Conservation (phyloP, 306 rosid species). For the Phaseolus lunatus region DNA sequence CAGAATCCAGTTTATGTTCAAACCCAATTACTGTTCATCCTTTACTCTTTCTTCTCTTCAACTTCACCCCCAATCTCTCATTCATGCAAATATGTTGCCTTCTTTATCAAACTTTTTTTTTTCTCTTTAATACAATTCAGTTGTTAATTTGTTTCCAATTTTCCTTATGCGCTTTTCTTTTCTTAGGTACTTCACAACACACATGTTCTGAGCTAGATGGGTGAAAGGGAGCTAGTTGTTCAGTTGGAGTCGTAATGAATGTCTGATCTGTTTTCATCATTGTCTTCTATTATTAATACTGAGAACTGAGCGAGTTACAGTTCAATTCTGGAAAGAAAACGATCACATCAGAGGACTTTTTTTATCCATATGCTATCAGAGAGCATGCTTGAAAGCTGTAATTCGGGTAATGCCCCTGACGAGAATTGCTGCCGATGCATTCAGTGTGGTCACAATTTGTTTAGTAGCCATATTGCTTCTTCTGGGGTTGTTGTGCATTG, state of each 20-base stretch:
- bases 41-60: background rate
- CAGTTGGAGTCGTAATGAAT: conserved; percentile 27
- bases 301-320: conserved; percentile 36
- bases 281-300: conserved; percentile 44
- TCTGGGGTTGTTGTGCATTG: conserved; percentile 79
- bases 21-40: too few relatives aligned
- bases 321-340: conserved; percentile 57
- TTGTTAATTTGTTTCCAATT: background rate
- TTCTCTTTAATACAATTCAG: background rate
- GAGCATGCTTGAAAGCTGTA: conserved; percentile 99
- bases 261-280: conserved; percentile 45
- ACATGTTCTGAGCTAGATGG: conserved; percentile 23
- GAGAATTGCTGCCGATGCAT: conserved; percentile 91
- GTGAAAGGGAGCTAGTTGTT: conserved; percentile 30
- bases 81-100: background rate
- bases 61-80: background rate
- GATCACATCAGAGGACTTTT: conserved; percentile 62
- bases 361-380: conserved; percentile 97
- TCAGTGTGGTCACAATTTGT: conserved; percentile 97
- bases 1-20: too few relatives aligned
- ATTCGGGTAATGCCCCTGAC: conserved; percentile 99
- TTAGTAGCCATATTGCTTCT: conserved; percentile 83
- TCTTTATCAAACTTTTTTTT: too few relatives aligned
- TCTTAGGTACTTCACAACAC: conserved; percentile 46
- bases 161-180: background rate